Evolutionary conservation across 106 monocot genomes (phyloP).

Genomic region (Ottelia alismoides): DNA sequence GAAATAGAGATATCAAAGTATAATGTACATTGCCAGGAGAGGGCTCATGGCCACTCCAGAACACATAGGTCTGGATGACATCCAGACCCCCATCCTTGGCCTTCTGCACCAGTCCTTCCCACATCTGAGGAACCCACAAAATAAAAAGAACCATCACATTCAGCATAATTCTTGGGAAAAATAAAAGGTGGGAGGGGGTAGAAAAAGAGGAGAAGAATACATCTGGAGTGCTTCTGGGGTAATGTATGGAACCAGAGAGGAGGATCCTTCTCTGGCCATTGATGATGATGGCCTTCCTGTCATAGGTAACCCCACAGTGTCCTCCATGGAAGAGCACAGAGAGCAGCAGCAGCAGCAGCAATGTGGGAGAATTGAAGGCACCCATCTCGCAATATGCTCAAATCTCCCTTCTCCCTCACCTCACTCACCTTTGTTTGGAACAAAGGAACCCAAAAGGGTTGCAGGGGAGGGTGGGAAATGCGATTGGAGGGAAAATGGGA

Average conservation of each 20-base stretch:
- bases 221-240: constrained; percentile 91
- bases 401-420: no score
- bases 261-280: constrained; percentile 73
- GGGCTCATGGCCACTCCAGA: constrained; percentile 60
- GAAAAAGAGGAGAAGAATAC: constrained; percentile 14
- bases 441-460: no score
- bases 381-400: no score
- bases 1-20: not conserved
- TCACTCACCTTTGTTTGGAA: no score
- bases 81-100: constrained; percentile 66
- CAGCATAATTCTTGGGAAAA: no score
- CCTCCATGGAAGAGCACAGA: no score
- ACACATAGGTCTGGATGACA: constrained; percentile 59
- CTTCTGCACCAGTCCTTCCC: constrained; percentile 79
- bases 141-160: constrained; percentile 6
- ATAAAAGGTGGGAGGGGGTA: constrained; percentile 1
- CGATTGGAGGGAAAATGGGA: not conserved
- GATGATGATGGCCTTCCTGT: constrained; percentile 56
- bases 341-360: no score
- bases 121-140: constrained; percentile 42
- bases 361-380: no score
- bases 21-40: constrained; percentile 39
- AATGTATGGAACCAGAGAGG: constrained; percentile 70
- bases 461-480: not conserved
- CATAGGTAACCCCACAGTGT: constrained; percentile 60